Evolutionary conservation across 371 early-diverging fungal species (phyloP).

Genomic region (Mortierella sp.): DNA sequence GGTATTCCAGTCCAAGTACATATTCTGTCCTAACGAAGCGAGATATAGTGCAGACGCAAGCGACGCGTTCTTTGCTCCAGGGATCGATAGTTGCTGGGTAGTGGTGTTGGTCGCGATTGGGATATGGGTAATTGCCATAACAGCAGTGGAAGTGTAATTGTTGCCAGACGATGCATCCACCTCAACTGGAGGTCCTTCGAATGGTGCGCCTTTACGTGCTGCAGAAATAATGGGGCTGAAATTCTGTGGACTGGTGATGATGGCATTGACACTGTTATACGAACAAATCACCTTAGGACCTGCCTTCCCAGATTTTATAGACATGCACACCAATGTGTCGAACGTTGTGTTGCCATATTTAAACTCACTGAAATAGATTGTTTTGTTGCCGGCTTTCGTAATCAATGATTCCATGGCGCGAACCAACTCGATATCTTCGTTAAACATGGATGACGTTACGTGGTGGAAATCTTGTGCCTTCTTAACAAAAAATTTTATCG

Average conservation of each 20-base stretch:
- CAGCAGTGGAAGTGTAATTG: background rate
- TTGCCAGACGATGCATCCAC: no score
- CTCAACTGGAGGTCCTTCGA: background rate
- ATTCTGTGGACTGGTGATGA: background rate
- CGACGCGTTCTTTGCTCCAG: background rate
- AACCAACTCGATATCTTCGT: background rate
- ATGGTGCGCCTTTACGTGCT: background rate
- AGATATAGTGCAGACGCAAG: background rate
- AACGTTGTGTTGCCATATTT: background rate
- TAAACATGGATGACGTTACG: background rate
- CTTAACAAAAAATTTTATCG: background rate
- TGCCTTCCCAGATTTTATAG: background rate
- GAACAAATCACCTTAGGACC: background rate
- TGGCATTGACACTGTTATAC: background rate
- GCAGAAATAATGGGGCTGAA: background rate
- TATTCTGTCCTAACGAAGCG: conserved; percentile 25
- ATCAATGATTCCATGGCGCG: conserved; percentile 6
- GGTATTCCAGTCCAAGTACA: conserved; percentile 8
- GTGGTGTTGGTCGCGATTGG: background rate
- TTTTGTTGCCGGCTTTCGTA: background rate
- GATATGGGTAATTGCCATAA: background rate
- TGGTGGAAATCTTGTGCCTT: background rate
- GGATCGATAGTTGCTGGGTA: background rate
- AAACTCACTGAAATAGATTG: background rate
- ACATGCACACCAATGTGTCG: background rate